A percentile compares a stretch with the other conserved stretches of the same genome.
These are phyloP conservation scores for Aureobasidium sp. DNA, from an alignment of 2,329 filamentous ascomycete genomes.

Conservation along the genomic window DNA sequence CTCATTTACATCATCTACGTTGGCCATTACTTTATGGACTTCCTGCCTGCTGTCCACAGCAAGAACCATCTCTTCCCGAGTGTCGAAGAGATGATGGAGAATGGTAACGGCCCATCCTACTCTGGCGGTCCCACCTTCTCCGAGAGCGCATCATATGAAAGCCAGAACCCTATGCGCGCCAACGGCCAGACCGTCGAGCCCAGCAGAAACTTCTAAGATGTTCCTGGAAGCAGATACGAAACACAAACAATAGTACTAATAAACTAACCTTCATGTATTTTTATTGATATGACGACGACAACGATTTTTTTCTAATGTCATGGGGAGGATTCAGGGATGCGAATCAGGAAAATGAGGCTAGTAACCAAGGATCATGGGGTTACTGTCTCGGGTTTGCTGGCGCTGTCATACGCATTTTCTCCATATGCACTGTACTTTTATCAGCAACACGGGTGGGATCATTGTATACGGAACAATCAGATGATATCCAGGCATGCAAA, in stretches of 20 bases:
- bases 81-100: constrained; percentile 32
- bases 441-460: background rate
- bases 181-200: constrained; percentile 8
- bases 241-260: constrained; percentile 1
- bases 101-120: constrained; percentile 20
- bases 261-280: constrained; percentile 6
- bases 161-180: constrained; percentile 17
- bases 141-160: constrained; percentile 17
- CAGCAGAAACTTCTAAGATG: constrained; percentile 15
- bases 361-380: background rate
- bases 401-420: background rate
- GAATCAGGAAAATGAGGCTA: background rate
- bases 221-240: background rate
- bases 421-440: background rate
- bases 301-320: background rate
- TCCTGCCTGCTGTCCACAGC: constrained; percentile 66
- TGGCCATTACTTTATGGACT: constrained; percentile 77
- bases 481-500: background rate
- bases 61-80: constrained; percentile 33
- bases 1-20: constrained; percentile 85
- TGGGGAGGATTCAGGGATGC: background rate
- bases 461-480: background rate
- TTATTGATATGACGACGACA: background rate
- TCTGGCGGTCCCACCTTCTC: constrained; percentile 25
- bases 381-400: background rate